Evolutionary conservation across 78 protist species (phyloP).

Genomic region (Parvularia atlantis): DNA sequence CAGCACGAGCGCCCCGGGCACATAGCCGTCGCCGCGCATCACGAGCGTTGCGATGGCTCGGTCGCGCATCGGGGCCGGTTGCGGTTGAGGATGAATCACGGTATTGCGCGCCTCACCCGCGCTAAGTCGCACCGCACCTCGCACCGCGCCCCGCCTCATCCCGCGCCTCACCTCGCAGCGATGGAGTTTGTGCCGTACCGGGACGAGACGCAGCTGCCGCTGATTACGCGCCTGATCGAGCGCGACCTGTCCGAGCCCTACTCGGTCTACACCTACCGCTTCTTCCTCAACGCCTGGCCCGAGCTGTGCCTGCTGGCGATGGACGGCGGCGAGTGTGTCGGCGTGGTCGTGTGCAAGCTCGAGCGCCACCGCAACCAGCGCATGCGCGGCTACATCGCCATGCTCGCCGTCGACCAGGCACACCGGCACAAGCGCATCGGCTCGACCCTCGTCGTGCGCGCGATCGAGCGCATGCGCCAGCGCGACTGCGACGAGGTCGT

Average conservation of each 20-base stretch:
- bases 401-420: slow-evolving; percentile 66
- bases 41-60: too few relatives aligned
- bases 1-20: too few relatives aligned
- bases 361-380: slow-evolving; percentile 1
- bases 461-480: neutral
- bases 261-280: slow-evolving; percentile 85
- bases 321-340: neutral
- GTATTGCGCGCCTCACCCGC: too few relatives aligned
- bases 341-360: slow-evolving; percentile 22
- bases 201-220: slow-evolving; percentile 47
- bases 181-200: too few relatives aligned
- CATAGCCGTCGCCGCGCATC: too few relatives aligned
- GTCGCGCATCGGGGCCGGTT: too few relatives aligned
- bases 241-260: slow-evolving; percentile 88
- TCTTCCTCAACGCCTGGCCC: slow-evolving; percentile 78
- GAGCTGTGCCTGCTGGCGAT: slow-evolving; percentile 52
- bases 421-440: slow-evolving; percentile 56
- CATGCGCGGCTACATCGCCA: slow-evolving; percentile 76
- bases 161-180: too few relatives aligned
- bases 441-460: neutral
- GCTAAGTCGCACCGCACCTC: too few relatives aligned
- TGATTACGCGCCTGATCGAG: slow-evolving; percentile 43
- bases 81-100: too few relatives aligned
- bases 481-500: slow-evolving; percentile 28
- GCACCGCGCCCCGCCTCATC: too few relatives aligned